Percentiles rank a stretch among this genome's conserved stretches.
These are phyloP conservation scores for Astrephomene gubernaculifera DNA, from an alignment of 139 green algal species.

Conservation along the genomic window DNA sequence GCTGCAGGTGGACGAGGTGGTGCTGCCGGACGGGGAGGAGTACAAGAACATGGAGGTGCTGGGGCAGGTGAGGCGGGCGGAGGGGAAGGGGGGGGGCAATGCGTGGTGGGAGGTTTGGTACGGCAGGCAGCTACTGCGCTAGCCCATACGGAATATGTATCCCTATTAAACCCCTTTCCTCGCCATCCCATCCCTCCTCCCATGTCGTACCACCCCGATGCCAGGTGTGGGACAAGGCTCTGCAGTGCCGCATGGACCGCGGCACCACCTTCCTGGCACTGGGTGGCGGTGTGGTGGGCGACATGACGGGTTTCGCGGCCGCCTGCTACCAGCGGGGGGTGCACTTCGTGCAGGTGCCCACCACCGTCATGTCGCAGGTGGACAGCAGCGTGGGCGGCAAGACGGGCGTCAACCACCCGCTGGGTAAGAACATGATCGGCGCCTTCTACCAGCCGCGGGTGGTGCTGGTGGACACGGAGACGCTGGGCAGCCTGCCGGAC, in stretches of 20 bases:
- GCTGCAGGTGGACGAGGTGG: conserved; percentile 84
- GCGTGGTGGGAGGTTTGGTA: neutral
- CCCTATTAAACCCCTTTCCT: neutral
- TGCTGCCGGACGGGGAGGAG: conserved; percentile 96
- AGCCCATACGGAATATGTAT: too few relatives aligned
- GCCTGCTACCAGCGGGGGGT: conserved; percentile 96
- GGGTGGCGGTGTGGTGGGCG: conserved; percentile 96
- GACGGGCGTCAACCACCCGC: conserved; percentile 97
- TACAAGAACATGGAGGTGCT: conserved; percentile 94
- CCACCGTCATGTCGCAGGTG: conserved; percentile 98
- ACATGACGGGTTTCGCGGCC: conserved; percentile 99
- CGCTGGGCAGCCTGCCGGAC: conserved; percentile 91
- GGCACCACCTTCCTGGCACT: conserved; percentile 95
- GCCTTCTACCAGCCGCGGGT: conserved; percentile 94
- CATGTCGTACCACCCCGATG: neutral
- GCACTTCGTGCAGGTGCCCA: conserved; percentile 98
- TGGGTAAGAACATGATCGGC: conserved; percentile 99
- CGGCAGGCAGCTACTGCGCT: neutral
- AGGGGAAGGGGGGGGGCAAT: neutral
- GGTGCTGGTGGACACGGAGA: conserved; percentile 95
- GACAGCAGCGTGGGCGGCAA: conserved; percentile 99
- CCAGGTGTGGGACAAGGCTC: conserved; percentile 89
- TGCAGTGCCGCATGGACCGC: conserved; percentile 89
- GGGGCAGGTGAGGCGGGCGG: conserved; percentile 65
- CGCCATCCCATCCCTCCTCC: neutral